A percentile compares a stretch with the other conserved stretches of the same genome.
These are phyloP conservation scores for Yarrowia hollandica DNA, from an alignment of 805 yeast genomes.

Conservation along the genomic window DNA sequence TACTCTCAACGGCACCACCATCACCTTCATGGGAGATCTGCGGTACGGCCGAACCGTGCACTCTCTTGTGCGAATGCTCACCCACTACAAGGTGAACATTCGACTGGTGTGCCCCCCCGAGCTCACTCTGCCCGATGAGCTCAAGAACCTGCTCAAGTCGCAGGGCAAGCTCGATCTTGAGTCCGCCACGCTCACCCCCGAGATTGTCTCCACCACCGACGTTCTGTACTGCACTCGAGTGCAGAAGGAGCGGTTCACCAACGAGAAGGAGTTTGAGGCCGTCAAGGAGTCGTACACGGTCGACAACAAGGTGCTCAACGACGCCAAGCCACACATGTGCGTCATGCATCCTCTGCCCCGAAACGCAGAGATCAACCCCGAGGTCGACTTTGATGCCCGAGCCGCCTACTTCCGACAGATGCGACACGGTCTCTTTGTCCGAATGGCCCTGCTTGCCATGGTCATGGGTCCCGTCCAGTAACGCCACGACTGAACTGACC, in stretches of 20 bases:
- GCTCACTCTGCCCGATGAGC: constrained; percentile 74
- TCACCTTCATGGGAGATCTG: constrained; percentile 98
- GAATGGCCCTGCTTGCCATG: constrained; percentile 98
- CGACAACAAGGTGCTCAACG: constrained; percentile 84
- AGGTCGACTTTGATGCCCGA: constrained; percentile 98
- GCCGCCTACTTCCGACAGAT: constrained; percentile 99
- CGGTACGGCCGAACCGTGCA: constrained; percentile 98
- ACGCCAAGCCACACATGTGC: constrained; percentile 98
- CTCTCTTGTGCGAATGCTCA: constrained; percentile 84
- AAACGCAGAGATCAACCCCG: constrained; percentile 93
- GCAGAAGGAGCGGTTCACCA: constrained; percentile 91
- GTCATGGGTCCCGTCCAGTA: constrained; percentile 86
- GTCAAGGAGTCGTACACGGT: constrained; percentile 89
- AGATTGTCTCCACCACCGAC: constrained; percentile 84
- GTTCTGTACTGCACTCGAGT: constrained; percentile 97
- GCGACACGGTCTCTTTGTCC: constrained; percentile 96
- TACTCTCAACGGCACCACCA: constrained; percentile 95
- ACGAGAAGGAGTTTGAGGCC: constrained; percentile 73
- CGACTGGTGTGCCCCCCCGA: constrained; percentile 91
- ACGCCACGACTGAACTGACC: constrained; percentile 1
- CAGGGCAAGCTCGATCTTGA: constrained; percentile 73
- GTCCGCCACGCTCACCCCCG: constrained; percentile 75
- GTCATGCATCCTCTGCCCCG: constrained; percentile 99
- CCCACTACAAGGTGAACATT: constrained; percentile 88
- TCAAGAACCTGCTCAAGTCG: constrained; percentile 63